A percentile compares a stretch with the other conserved stretches of the same genome.
These are phyloP conservation scores for Closterium sp. DNA, from an alignment of 139 green algal genomes.

Conservation along the genomic window DNA sequence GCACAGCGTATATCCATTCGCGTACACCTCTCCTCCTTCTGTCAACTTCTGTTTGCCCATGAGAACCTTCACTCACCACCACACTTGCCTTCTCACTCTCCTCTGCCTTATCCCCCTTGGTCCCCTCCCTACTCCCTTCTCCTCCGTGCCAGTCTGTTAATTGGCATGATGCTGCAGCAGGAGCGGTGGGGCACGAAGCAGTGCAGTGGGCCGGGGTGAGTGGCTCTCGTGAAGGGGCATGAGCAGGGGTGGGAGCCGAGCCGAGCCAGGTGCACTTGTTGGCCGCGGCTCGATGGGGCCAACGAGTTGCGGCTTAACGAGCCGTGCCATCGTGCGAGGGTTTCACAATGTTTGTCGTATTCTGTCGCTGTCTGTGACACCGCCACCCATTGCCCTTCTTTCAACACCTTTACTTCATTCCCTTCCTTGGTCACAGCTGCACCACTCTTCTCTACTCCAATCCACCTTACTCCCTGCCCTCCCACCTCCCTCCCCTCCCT, in stretches of 20 bases:
- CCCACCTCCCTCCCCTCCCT: background rate
- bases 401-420: too few species aligned
- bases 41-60: too few species aligned
- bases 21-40: too few species aligned
- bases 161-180: slow-evolving; percentile 16
- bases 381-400: background rate
- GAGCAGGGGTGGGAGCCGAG: too few species aligned
- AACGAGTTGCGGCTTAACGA: too few species aligned
- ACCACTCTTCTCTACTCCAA: background rate
- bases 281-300: too few species aligned
- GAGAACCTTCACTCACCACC: background rate
- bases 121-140: background rate
- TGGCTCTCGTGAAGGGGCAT: background rate
- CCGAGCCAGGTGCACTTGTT: too few species aligned
- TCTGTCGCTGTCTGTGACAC: too few species aligned
- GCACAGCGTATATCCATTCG: too few species aligned
- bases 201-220: slow-evolving; percentile 5
- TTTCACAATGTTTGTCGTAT: too few species aligned
- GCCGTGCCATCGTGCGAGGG: too few species aligned
- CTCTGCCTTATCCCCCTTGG: background rate
- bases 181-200: background rate
- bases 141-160: background rate
- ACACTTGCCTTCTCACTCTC: background rate
- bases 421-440: too few species aligned
- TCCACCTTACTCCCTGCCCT: background rate